phyloP scores from a whole-genome alignment of 2,329 filamentous ascomycete species.

The Truncatella angustata region DNA sequence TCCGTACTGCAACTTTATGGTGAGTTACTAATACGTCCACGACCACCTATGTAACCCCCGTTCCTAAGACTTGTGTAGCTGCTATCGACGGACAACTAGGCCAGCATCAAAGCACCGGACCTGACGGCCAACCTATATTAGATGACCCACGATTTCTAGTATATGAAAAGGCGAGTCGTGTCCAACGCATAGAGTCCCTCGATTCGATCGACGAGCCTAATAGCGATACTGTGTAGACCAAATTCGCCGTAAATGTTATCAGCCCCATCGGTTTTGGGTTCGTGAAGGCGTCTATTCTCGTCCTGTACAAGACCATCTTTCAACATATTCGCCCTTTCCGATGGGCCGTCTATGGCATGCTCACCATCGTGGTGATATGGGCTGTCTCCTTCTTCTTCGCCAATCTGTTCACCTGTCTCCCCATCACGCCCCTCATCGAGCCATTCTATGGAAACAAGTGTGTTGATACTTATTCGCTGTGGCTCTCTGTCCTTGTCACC shows the following conservation, averaged over 20 bases:
- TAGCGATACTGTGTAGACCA: too few species aligned
- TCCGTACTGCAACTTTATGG: constrained; percentile 13
- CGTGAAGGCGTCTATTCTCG: constrained; percentile 18
- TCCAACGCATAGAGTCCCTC: too few species aligned
- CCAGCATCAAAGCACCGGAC: constrained; percentile 16
- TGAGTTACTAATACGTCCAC: not conserved
- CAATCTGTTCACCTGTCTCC: constrained; percentile 24
- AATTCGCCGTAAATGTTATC: constrained; percentile 19
- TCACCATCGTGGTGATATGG: constrained; percentile 17
- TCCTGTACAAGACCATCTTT: constrained; percentile 20
- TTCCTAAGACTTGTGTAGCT: too few species aligned
- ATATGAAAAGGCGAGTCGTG: constrained; percentile 20
- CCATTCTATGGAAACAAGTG: constrained; percentile 22
- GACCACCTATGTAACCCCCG: not conserved
- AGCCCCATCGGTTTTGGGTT: constrained; percentile 17
- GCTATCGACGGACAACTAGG: constrained; percentile 18
- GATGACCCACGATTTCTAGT: constrained; percentile 19
- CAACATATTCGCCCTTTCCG: constrained; percentile 12
- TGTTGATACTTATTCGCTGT: constrained; percentile 19
- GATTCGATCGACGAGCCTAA: too few species aligned
- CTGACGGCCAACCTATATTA: constrained; percentile 16
- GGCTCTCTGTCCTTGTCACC: constrained; percentile 19
- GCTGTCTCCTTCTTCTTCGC: constrained; percentile 24
- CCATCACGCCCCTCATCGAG: constrained; percentile 22
- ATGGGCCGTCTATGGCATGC: constrained; percentile 13